Evolutionary conservation across 306 rosid species (phyloP), one percentile per base, ranked within the genome.

Genomic region (Castanea sativa): DNA sequence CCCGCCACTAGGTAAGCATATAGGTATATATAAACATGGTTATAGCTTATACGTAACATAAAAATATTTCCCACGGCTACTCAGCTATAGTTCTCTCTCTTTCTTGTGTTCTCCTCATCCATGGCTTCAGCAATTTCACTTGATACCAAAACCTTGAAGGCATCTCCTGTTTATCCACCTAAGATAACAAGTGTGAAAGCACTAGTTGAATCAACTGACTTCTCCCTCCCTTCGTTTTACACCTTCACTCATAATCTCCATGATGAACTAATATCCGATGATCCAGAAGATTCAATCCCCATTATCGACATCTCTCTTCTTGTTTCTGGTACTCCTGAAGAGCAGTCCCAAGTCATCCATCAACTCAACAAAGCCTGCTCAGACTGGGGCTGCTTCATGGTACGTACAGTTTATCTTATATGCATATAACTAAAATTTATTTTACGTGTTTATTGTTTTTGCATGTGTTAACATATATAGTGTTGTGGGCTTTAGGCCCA

Each of bases 301-400:
- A 20, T 55, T 60, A 64, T 87, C 58, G 93, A 89, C 51, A 72
- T 87, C 41, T 83, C 91, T 52, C 86, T 83, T 13, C 86, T 85
- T 49, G 76, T 73, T 55, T 76, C 83, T 8, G 27, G 70, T 20
- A 23, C 83, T 25, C 75, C 84, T 0, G 45, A 74, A 15, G 84
- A 81, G 71, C 85, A 87, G 4, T 53, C 83, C 85, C 75, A 83
- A 77, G 70, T 45, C 64, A 70, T 85, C 83, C 30, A 72, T 9
- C 84, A 87, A 6, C 87, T 89, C 45, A 38, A 7, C 45, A 38
- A 38, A 38, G 45, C 45, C 45, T 38, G 45, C 11, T 38, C 45
- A 38, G 43, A 38, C 43, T 38, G 10, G 43, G 43, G 43, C 43
- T 38, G 43, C 2, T 38, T 38, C 10, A 38, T 38, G 43, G 43